Conservation (phyloP, 2,329 filamentous ascomycete genomes). For the Aureobasidium namibiae region DNA sequence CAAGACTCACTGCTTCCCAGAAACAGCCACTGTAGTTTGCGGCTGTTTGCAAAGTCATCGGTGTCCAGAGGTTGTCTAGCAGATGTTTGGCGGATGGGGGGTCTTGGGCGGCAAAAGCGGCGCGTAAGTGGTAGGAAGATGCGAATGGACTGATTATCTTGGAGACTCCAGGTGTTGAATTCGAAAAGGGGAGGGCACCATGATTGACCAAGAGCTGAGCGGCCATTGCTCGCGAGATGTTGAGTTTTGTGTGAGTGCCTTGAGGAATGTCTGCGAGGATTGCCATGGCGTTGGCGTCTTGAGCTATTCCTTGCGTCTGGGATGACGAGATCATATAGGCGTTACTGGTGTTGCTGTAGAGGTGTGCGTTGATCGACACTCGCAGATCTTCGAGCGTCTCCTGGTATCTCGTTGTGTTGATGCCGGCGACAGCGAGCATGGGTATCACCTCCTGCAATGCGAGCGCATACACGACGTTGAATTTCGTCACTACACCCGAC, state of each 20-base stretch:
- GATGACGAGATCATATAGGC: too few species aligned
- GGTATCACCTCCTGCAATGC: background rate
- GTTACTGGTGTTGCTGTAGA: too few species aligned
- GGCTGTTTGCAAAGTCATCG: background rate
- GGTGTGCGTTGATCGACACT: too few species aligned
- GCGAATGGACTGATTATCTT: background rate
- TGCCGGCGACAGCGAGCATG: background rate
- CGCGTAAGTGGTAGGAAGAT: background rate
- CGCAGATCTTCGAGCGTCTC: too few species aligned
- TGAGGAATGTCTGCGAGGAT: background rate
- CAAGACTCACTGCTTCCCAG: background rate
- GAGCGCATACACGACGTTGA: background rate
- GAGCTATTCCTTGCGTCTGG: background rate
- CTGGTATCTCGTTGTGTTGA: background rate
- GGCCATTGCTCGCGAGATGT: background rate
- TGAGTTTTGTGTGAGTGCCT: background rate
- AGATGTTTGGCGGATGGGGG: background rate
- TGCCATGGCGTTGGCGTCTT: background rate
- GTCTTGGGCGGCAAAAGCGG: background rate
- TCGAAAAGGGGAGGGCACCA: background rate
- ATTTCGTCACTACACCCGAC: background rate
- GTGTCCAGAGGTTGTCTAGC: background rate
- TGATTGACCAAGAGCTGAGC: background rate
- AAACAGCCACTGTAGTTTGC: background rate
- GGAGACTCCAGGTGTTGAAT: background rate